A percentile compares a stretch with the other conserved stretches of the same genome.
Conservation (phyloP, 441 rosid genomes). For the Sinapis alba region DNA sequence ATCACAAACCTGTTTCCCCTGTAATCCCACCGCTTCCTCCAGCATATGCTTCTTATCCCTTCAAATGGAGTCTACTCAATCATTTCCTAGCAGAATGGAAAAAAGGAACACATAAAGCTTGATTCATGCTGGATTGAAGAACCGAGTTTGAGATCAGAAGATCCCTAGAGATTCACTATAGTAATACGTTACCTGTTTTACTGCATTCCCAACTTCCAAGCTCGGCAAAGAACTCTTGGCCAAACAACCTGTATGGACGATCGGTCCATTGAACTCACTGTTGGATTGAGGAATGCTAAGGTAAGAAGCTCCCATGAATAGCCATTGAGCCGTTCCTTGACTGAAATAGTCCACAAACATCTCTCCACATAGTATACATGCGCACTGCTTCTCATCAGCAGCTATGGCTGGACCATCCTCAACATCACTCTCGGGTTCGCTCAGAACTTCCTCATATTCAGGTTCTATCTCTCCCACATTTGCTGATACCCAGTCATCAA, state of each 20-base stretch:
- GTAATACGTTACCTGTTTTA: conserved; percentile 58
- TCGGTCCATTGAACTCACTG: conserved; percentile 49
- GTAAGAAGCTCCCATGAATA: conserved; percentile 77
- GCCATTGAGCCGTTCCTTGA: conserved; percentile 63
- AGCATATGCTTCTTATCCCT: neutral
- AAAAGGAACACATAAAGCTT: conserved; percentile 3
- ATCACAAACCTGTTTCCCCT: conserved; percentile 50
- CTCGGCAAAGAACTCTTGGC: conserved; percentile 55
- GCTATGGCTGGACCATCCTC: conserved; percentile 60
- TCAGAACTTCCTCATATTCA: conserved; percentile 42
- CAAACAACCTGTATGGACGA: conserved; percentile 73
- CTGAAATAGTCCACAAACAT: conserved; percentile 82
- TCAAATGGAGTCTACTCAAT: neutral
- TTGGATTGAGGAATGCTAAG: conserved; percentile 46
- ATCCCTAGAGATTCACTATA: neutral
- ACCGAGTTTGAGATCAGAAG: neutral
- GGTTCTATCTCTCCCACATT: conserved; percentile 45
- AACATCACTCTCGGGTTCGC: conserved; percentile 40
- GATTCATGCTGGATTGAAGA: conserved; percentile 13
- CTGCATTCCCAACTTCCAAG: conserved; percentile 50
- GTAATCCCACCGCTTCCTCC: conserved; percentile 33
- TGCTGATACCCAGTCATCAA: conserved; percentile 69
- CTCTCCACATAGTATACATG: conserved; percentile 90
- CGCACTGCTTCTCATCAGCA: conserved; percentile 87
- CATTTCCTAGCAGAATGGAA: neutral